Base-by-base conservation (phyloP, 1,284 basidiomycete genomes). In the Papiliotrema nemorosa region DNA sequence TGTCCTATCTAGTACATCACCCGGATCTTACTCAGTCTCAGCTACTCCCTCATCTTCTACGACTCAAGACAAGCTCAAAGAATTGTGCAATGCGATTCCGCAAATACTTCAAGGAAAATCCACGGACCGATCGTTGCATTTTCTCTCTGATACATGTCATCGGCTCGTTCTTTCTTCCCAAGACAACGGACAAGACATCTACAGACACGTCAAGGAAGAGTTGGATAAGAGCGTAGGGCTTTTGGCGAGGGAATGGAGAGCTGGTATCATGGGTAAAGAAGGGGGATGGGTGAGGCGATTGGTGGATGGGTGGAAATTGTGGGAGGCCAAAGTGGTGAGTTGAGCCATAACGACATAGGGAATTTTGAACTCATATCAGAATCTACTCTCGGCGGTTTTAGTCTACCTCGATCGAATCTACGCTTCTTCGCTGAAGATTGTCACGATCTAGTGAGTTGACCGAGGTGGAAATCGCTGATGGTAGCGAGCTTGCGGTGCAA, bases 401-500 rank as follows among this genome's bases (percentile, higher is more conserved):
- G 70, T 72, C 10, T 73, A 74, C 49, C 63, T 77, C 5, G 74
- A 76, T 53, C 50, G 68, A 18, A 61, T 66, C 1, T 70, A 72
- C 37, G 55, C 49, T 9, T 58, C 63, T 31, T 56, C 46, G 1
- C 63, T 64, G 12, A 65, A 51, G 2, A 50, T 66, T n/a, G 44
- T 41, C 2, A 55, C 58, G 7, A 67, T 75, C 41, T 29, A 49
- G 68, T 73, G 37, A 57, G 69, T 47, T 18, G 18, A 14, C 10
- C 4, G 27, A 29, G n/a, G 22, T 29, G 22, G 18, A 31, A 31
- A 21, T 22, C 12, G 22, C 43, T 31, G 13, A n/a, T 16, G 3
- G 13, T 20, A 85, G 83, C 14, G 73, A 79, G 18, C 76, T 85
- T 14, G 80, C 82, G 1, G 82, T 81, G 54, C 53, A 60, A 1